Conservation (phyloP, 2,329 filamentous ascomycete species). For the Nannizzia gypsea region DNA sequence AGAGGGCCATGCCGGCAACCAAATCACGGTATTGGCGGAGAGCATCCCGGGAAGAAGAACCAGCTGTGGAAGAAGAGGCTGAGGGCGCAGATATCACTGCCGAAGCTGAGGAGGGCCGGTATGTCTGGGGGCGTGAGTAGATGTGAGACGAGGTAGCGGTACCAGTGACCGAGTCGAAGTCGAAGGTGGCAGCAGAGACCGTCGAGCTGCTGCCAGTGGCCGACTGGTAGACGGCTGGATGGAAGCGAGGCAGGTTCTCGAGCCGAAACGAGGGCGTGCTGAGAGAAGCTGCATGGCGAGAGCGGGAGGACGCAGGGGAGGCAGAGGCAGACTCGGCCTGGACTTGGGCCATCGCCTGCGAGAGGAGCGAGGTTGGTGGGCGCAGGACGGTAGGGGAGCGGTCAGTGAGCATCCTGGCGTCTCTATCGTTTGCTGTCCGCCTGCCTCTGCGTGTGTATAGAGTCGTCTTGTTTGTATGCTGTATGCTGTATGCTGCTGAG, state of each 20-base stretch:
- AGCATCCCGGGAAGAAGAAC: conserved; percentile 27
- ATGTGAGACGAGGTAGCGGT: conserved; percentile 15
- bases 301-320: conserved; percentile 8
- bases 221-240: conserved; percentile 35
- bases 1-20: conserved; percentile 25
- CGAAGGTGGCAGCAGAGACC: conserved; percentile 6
- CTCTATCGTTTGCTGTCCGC: not conserved
- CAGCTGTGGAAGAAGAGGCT: conserved; percentile 18
- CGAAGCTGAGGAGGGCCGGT: conserved; percentile 14
- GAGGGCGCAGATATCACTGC: not conserved
- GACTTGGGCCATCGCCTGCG: conserved; percentile 4
- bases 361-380: not conserved
- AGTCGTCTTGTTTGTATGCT: not conserved
- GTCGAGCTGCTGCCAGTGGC: conserved; percentile 16
- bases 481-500: not conserved
- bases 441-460: not conserved
- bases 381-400: not conserved
- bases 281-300: conserved; percentile 9
- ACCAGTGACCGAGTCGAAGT: not conserved
- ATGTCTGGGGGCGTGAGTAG: conserved; percentile 14
- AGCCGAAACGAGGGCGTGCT: conserved; percentile 21
- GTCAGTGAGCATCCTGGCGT: conserved; percentile 1
- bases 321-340: conserved; percentile 6
- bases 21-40: conserved; percentile 35
- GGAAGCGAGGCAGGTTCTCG: conserved; percentile 34